Conservation (phyloP, 192 early-diverging fungal species). For the Coemansia asiatica region DNA sequence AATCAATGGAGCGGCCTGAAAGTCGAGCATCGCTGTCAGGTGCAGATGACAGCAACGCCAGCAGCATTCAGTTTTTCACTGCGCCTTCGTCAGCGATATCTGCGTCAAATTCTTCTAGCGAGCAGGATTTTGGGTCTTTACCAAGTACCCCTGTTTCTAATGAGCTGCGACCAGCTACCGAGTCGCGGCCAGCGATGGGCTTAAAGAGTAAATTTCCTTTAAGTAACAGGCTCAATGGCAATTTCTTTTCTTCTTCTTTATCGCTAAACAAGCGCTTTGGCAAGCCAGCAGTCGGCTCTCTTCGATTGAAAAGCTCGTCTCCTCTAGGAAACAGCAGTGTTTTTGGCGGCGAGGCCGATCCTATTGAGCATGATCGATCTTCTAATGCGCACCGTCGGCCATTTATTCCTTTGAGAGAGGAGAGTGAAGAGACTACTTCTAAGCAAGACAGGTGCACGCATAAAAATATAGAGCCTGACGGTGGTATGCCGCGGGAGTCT, state of each 20-base stretch:
- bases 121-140: constrained; percentile 21
- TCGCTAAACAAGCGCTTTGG: background rate
- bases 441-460: background rate
- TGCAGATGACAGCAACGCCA: constrained; percentile 20
- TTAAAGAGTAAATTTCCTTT: background rate
- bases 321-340: background rate
- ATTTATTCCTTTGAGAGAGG: background rate
- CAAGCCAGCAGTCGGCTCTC: background rate
- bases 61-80: constrained; percentile 37
- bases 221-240: background rate
- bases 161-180: background rate
- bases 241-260: no score
- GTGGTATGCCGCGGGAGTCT: no score
- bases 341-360: background rate
- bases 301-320: background rate
- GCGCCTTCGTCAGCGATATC: constrained; percentile 32
- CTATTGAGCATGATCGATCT: background rate
- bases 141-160: constrained; percentile 11
- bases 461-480: constrained; percentile 3
- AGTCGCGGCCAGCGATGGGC: background rate
- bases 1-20: background rate
- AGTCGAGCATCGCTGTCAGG: constrained; percentile 21
- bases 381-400: background rate
- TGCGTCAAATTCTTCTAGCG: constrained; percentile 12
- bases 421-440: no score